phyloP scores from a whole-genome alignment of 129 eudicot species.

The Smallanthus sonchifolius region DNA sequence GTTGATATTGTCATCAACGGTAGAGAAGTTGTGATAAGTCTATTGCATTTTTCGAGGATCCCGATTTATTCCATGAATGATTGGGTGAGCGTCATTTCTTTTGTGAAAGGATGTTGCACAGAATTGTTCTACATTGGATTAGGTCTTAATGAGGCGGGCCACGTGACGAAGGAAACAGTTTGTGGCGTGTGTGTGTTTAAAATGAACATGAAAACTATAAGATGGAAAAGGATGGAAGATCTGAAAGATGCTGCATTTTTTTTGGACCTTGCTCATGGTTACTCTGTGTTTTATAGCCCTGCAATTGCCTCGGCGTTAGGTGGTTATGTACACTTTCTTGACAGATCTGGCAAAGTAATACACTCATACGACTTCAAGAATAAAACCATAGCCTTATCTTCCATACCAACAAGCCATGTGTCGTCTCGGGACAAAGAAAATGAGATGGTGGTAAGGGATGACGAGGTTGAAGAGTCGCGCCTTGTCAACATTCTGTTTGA shows the following conservation, averaged over 20 bases:
- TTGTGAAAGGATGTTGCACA: background rate
- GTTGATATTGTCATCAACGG: background rate
- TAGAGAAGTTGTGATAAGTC: background rate
- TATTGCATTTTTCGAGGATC: background rate
- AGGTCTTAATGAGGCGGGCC: background rate
- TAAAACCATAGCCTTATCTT: background rate
- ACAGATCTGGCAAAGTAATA: background rate
- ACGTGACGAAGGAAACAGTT: background rate
- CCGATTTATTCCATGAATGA: background rate
- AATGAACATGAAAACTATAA: conserved; percentile 9
- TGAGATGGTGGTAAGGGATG: no score
- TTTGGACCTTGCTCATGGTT: background rate
- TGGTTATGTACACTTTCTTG: conserved; percentile 12
- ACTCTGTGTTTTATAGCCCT: background rate
- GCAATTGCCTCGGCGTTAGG: conserved; percentile 1
- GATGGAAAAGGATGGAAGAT: conserved; percentile 4
- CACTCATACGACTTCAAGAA: conserved; percentile 14
- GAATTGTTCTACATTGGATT: background rate
- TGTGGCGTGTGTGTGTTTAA: background rate
- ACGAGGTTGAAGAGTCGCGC: background rate
- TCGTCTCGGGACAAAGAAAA: conserved; percentile 8
- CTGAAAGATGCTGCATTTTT: conserved; percentile 10
- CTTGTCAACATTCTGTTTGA: conserved; percentile 3
- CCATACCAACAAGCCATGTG: background rate
- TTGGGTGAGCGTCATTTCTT: background rate